Percentiles rank a stretch among this genome's conserved stretches.
phyloP scores from a whole-genome alignment of 179 eudicot genomes.

The Spergularia azorica region DNA sequence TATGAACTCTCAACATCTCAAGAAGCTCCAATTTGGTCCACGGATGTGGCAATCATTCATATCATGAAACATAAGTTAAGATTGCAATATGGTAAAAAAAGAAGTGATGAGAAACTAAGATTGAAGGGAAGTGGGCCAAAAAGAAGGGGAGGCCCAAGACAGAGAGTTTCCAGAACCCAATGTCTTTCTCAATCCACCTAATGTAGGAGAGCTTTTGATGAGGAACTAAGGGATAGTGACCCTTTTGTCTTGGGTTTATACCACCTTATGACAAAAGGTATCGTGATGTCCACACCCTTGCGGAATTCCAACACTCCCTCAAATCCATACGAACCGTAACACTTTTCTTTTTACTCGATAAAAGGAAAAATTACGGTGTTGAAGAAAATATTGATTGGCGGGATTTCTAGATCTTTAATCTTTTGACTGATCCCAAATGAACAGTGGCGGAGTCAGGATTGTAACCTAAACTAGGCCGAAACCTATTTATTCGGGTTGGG shows the following conservation, averaged over 20 bases:
- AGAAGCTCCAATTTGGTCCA: conserved; percentile 28
- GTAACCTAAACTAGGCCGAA: no score
- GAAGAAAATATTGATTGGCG: no score
- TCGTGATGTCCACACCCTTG: not conserved
- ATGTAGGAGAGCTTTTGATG: not conserved
- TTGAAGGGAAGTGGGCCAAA: conserved; percentile 8
- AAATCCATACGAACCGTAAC: no score
- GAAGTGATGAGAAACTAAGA: not conserved
- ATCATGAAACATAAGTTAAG: not conserved
- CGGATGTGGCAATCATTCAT: conserved; percentile 13
- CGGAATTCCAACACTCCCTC: not conserved
- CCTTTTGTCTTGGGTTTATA: conserved; percentile 15
- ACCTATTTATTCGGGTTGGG: no score
- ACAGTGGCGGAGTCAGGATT: no score
- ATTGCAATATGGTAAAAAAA: not conserved
- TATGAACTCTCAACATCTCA: conserved; percentile 26
- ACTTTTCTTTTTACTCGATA: not conserved
- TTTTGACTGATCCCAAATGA: no score
- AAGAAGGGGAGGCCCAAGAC: conserved; percentile 19
- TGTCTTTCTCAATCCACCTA: conserved; percentile 28
- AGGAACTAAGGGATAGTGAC: conserved; percentile 22
- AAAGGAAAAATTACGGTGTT: no score
- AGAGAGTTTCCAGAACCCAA: conserved; percentile 22
- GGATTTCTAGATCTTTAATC: no score
- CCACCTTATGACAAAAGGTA: not conserved